Conservation (phyloP, 108 stramenopile genomes). For the Parmales sp. region DNA sequence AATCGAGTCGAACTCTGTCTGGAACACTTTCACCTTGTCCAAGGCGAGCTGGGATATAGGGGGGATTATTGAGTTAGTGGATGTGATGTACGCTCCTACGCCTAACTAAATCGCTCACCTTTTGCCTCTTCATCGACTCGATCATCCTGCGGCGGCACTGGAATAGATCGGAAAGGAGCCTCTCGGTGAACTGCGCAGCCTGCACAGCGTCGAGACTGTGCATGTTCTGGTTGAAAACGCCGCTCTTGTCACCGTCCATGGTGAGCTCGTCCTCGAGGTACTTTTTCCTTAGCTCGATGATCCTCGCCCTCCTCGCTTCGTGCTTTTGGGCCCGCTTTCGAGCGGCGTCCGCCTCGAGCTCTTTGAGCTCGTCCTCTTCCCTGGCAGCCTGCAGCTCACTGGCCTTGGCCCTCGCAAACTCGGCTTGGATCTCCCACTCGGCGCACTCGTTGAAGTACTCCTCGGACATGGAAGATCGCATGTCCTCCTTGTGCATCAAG, state of each 20-base stretch:
- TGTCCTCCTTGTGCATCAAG: neutral
- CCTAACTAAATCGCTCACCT: too few species aligned
- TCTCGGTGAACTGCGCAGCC: constrained; percentile 1
- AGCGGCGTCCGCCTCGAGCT: neutral
- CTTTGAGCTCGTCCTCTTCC: constrained; percentile 1
- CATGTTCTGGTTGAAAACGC: neutral
- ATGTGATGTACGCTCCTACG: too few species aligned
- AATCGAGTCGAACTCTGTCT: neutral
- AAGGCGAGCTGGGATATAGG: constrained; percentile 6
- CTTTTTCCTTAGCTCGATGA: constrained; percentile 1
- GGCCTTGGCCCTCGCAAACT: neutral
- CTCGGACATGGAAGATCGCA: neutral
- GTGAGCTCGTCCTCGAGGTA: constrained; percentile 9
- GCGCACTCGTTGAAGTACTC: constrained; percentile 11
- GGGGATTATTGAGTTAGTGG: too few species aligned
- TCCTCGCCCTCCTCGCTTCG: neutral
- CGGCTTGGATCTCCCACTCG: constrained; percentile 4
- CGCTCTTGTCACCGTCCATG: constrained; percentile 7
- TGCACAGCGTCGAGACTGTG: neutral
- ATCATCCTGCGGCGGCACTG: constrained; percentile 2
- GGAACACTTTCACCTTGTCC: constrained; percentile 4
- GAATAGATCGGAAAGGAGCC: neutral
- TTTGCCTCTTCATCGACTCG: neutral
- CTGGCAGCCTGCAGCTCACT: constrained; percentile 4
- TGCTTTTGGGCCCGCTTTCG: neutral